Evolutionary conservation across 768 basidiomycete species (phyloP), one percentile per base, ranked within the genome.

Genomic region (Leucosporidium yakuticum): DNA sequence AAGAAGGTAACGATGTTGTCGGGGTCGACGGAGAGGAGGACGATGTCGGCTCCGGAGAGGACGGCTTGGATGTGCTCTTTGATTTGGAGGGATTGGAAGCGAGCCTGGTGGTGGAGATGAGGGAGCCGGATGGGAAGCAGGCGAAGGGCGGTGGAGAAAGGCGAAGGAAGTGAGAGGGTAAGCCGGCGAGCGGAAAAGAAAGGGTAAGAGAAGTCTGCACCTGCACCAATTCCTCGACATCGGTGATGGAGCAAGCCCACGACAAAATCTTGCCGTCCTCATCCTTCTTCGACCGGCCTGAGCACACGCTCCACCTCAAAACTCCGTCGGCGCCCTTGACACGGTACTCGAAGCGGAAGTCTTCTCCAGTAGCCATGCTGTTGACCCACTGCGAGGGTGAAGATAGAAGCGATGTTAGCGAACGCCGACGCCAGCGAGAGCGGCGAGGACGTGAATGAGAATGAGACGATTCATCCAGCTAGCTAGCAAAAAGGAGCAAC

Each of bases 261-360:
- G 11, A 11, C 31, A 20, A 4, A 32, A 64, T n/a, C 12, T 47
- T n/a, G 17, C 68, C 71, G 9, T 27, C 32, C 4, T 36, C 47
- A 19, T 59, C 51, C 4, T 49, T 32, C 4, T 27, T 7, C 48
- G 68, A 6, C 0, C 59, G 44, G 1, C 68, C 71, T 1, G 31
- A 20, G 7, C 34, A 54, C 0, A 55, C 31, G n/a, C 60, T 63
- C 71, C 71, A 73, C 2, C 68, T 44, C 20, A 62, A 51, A 0
- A 5, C 19, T 15, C 62, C 68, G 34, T 67, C 65, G 2, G 5
- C 12, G 21, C 36, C 15, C 6, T 25, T 36, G 59, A 69, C 36
- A 17, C 71, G 64, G 56, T 73, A 73, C 31, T 73, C 65, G 34
- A 69, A 48, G 20, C 14, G 21, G 36, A 69, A 69, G n/a, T 39